Conservation (phyloP, 495 filamentous ascomycete genomes). For the Aspergillus sclerotioniger region DNA sequence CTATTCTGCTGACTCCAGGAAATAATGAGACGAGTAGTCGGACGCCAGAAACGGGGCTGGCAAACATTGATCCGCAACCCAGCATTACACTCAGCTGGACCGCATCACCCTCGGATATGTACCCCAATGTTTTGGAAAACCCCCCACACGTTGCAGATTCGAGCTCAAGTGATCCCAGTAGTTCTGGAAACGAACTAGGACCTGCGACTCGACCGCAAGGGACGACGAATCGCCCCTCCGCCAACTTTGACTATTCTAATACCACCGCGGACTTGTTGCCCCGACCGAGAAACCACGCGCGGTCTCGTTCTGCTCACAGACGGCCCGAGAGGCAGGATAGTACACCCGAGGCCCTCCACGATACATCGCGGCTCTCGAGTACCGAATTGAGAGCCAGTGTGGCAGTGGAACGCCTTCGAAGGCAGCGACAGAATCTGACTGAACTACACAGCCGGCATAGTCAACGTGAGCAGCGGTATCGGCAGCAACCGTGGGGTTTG, state of each 20-base stretch:
- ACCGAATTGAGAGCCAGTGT: slow-evolving; percentile 42
- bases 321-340: slow-evolving; percentile 28
- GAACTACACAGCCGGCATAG: slow-evolving; percentile 36
- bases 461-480: slow-evolving; percentile 34
- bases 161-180: slow-evolving; percentile 21
- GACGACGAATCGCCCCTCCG: slow-evolving; percentile 22
- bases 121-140: slow-evolving; percentile 24
- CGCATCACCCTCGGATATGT: slow-evolving; percentile 36
- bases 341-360: slow-evolving; percentile 29
- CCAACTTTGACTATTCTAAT: slow-evolving; percentile 22
- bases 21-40: slow-evolving; percentile 22
- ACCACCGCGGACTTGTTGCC: slow-evolving; percentile 18
- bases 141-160: slow-evolving; percentile 18
- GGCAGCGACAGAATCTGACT: slow-evolving; percentile 39
- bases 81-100: slow-evolving; percentile 39
- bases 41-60: slow-evolving; percentile 18
- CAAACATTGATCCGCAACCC: slow-evolving; percentile 35
- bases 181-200: slow-evolving; percentile 20
- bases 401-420: slow-evolving; percentile 42
- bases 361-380: slow-evolving; percentile 27
- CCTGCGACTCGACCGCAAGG: slow-evolving; percentile 14
- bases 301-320: slow-evolving; percentile 34
- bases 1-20: slow-evolving; percentile 45
- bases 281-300: slow-evolving; percentile 29
- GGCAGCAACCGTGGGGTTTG: slow-evolving; percentile 32